Evolutionary conservation across 2,329 filamentous ascomycete species (phyloP), one percentile per base, ranked within the genome.

Genomic region (Penicillium sp.): DNA sequence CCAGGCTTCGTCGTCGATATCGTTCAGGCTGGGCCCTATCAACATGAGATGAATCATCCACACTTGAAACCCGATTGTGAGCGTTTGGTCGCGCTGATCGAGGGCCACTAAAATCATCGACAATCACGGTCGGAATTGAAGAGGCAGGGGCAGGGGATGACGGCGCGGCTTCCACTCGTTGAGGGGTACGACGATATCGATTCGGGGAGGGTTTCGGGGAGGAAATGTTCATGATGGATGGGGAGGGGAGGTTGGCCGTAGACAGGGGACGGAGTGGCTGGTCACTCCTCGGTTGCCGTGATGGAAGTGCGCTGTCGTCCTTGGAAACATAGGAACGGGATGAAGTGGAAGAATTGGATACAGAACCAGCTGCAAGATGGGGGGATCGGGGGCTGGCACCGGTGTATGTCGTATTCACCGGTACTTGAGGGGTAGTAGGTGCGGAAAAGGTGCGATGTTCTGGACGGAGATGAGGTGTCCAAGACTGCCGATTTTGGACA

Each of bases 1-100:
- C 90, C 77, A 95, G 84, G 75, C 92, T 97, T 64, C 92, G 86
- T 70, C 92, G 86, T 66, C 92, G 84, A 75, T 92, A 89, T 69
- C 90, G 84, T 75, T 93, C 91, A 19, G 84, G 79, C 80, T 85
- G 66, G 81, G 79, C 58, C 43, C 67, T 69, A 44, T 75, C 70
- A 5, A 60, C 59, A 36, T 91, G 69, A 55, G 86, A 83, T 70
- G 87, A 84, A 65, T 94, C 90, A 72, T 95, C 91, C 47, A 83
- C 82, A 65, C 85, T 88, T 13, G 72, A 84, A 73, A 71, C 83
- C 75, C 78, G 83, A 78, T 67, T 81, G 80, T 72, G 87, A 72
- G 71, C 82, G 67, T 70, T 76, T 76, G 49, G 77, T 67, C 65
- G 77, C 67, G 73, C 62, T 67, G 63, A 76, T 23, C 46, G 36